Percentiles rank a stretch among this genome's conserved stretches.
Evolutionary conservation across 140 eudicot species (phyloP).

Genomic region (Senecio squalidus): DNA sequence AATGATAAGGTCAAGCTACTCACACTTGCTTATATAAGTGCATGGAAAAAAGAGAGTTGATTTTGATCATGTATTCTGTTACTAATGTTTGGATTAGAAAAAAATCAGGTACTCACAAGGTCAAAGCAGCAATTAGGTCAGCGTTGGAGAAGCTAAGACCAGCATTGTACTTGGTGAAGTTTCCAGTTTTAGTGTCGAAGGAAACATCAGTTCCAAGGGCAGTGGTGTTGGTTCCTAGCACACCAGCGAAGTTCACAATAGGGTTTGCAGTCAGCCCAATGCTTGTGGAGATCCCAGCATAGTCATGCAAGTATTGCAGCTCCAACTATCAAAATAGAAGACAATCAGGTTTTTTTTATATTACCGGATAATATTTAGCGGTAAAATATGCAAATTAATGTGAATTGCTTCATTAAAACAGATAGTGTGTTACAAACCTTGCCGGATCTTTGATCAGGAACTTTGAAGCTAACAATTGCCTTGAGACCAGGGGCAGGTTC

Average conservation of each 20-base stretch:
- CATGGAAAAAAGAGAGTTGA: background rate
- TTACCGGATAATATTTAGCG: too few relatives aligned
- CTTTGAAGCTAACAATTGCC: constrained; percentile 70
- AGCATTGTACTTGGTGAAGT: background rate
- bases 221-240: background rate
- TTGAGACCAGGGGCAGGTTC: constrained; percentile 89
- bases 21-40: background rate
- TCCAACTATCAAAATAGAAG: background rate
- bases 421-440: background rate
- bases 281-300: background rate
- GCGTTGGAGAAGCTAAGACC: background rate
- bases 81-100: background rate
- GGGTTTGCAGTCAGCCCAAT: constrained; percentile 1
- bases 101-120: background rate
- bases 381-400: background rate
- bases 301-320: background rate
- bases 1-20: background rate
- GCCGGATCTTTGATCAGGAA: constrained; percentile 82
- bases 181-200: background rate
- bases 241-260: background rate
- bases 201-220: background rate
- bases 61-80: background rate
- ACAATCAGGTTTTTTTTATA: background rate
- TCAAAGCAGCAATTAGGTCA: background rate
- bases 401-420: background rate